Evolutionary conservation across 2,329 filamentous ascomycete species (phyloP).

Genomic region (Zymoseptoria tritici): DNA sequence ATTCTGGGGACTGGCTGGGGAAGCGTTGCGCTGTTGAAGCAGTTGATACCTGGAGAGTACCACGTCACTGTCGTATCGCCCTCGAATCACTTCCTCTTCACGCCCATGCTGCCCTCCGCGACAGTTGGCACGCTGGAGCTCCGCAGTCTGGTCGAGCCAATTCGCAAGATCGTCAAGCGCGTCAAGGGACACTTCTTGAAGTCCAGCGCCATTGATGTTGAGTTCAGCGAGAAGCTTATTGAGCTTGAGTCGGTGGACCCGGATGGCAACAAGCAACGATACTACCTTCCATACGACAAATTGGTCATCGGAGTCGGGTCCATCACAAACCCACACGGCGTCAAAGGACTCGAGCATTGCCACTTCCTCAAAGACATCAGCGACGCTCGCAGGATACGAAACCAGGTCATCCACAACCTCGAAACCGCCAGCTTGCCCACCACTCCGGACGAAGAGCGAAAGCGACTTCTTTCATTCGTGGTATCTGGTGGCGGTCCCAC

Average conservation of each 20-base stretch:
- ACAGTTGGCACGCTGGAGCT: slow-evolving; percentile 93
- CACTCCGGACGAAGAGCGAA: slow-evolving; percentile 78
- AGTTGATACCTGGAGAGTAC: slow-evolving; percentile 82
- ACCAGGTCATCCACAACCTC: slow-evolving; percentile 79
- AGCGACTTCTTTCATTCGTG: slow-evolving; percentile 87
- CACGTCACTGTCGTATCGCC: slow-evolving; percentile 93
- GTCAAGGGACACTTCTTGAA: slow-evolving; percentile 85
- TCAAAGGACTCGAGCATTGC: slow-evolving; percentile 88
- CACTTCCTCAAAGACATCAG: slow-evolving; percentile 93
- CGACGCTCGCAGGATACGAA: slow-evolving; percentile 83
- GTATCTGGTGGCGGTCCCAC: slow-evolving; percentile 91
- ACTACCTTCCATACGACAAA: slow-evolving; percentile 97
- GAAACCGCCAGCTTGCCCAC: slow-evolving; percentile 90
- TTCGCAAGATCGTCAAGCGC: slow-evolving; percentile 71
- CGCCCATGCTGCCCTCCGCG: slow-evolving; percentile 92
- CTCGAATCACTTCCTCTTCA: slow-evolving; percentile 95
- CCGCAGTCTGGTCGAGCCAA: slow-evolving; percentile 84
- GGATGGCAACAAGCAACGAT: slow-evolving; percentile 64
- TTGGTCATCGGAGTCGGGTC: slow-evolving; percentile 88
- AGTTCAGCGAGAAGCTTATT: slow-evolving; percentile 84
- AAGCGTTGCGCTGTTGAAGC: slow-evolving; percentile 83
- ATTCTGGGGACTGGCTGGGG: slow-evolving; percentile 94
- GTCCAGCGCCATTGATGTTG: slow-evolving; percentile 77
- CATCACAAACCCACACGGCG: slow-evolving; percentile 87
- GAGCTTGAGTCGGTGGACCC: slow-evolving; percentile 71